These are phyloP conservation scores for Populus hybrid DNA, from an alignment of 441 rosid genomes.

Conservation along the genomic window DNA sequence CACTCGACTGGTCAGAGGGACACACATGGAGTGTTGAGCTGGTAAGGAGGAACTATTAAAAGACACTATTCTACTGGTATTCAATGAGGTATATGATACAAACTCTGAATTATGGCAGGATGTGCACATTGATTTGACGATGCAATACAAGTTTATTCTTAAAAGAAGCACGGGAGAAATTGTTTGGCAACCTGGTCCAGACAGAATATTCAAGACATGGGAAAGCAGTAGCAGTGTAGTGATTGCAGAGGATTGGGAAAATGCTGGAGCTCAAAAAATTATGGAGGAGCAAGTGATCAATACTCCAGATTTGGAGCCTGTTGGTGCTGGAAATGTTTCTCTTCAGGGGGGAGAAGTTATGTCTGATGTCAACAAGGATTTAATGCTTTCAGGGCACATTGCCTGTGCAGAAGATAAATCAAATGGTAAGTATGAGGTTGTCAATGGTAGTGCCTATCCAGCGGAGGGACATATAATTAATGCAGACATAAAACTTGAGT, in stretches of 20 bases:
- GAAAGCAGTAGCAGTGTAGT: constrained; percentile 28
- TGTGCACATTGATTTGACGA: constrained; percentile 25
- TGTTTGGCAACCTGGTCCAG: constrained; percentile 54
- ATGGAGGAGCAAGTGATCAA: constrained; percentile 13
- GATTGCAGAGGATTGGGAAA: constrained; percentile 45
- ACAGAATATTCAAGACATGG: constrained; percentile 40
- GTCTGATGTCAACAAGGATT: not conserved
- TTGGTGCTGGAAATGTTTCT: not conserved
- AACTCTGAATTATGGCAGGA: constrained; percentile 26
- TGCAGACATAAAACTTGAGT: not conserved
- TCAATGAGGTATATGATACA: not conserved
- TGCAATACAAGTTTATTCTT: constrained; percentile 42
- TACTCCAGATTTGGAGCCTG: not conserved
- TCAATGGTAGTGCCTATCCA: not conserved
- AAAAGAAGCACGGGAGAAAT: constrained; percentile 18
- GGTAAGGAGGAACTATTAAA: constrained; percentile 24
- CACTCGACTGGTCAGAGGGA: constrained; percentile 47
- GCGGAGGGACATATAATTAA: not conserved
- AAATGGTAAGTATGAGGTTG: not conserved
- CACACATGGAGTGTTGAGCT: constrained; percentile 43
- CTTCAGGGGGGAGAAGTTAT: not conserved
- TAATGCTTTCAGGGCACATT: not conserved
- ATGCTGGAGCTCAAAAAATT: constrained; percentile 32
- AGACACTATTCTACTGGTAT: too few relatives aligned
- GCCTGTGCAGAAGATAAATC: constrained; percentile 5